Base-by-base conservation (phyloP, 2,329 filamentous ascomycete species). In the Eurotiales sp. region DNA sequence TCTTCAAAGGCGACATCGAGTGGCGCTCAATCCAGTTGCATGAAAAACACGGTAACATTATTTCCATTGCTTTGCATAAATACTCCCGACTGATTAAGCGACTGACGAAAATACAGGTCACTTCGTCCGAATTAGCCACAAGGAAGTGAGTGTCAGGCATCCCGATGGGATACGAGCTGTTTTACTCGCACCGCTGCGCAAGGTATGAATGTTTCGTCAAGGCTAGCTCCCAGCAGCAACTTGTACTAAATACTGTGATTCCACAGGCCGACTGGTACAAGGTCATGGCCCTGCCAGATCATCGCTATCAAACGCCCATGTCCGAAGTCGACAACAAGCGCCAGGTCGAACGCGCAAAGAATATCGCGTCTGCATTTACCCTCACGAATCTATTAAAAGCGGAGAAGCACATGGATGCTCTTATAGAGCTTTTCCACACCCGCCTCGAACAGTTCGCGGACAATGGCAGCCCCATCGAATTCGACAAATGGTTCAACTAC, bases 121-220 rank as follows among this genome's bases (percentile, higher is more conserved):
- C 15, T 46, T 46, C 14, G 21, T 46, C 12, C 44, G 44, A n/a
- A 23, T 46, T 21, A 37, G 44, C 19, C 21, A 37, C n/a, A 46
- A 46, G 21, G 44, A 46, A 39, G 44, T 46, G 21, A 46, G 44
- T 22, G 44, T 46, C 14, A 37, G 30, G n/a, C 44, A 46, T 46
- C 44, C 44, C 10, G 44, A 46, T 46, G 44, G 44, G 12, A 46
- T 46, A 23, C 30, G 32, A 8, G 32, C 32, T 4, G 25, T 42
- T 42, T 21, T 42, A 11, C 39, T 42, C 19, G 39, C 39, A 23
- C 39, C 39, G 17, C 25, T 42, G 39, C 39, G 39, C 39, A 42
- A 42, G 39, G 39, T 42, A 42, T 42, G 39, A n/a, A 34, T 46
- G n/a, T n/a, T n/a, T n/a, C n/a, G n/a, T n/a, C n/a, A n/a, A n/a